Evolutionary conservation across 257 asterid species (phyloP).

Genomic region (Sherardia arvensis): DNA sequence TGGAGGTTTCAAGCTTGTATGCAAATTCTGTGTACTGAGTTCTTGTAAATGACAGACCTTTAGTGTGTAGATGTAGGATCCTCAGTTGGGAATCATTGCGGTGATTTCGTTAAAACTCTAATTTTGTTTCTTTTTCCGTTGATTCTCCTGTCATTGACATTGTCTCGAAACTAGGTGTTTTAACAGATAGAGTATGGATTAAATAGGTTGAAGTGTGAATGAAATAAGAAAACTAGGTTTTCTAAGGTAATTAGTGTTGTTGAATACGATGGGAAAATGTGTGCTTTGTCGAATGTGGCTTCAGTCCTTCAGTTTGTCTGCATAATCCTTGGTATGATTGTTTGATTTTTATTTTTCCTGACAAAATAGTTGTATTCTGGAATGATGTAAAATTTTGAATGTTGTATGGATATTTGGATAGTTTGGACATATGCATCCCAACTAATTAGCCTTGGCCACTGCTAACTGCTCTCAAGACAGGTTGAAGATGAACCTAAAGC

Average conservation of each 20-base stretch:
- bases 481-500: conserved; percentile 55
- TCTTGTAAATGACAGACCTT: background rate
- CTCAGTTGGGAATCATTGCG: background rate
- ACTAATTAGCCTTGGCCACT: background rate
- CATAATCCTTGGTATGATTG: background rate
- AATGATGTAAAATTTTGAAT: background rate
- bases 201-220: too few relatives aligned
- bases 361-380: background rate
- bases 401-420: background rate
- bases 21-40: background rate
- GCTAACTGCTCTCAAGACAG: background rate
- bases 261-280: background rate
- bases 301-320: background rate
- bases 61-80: background rate
- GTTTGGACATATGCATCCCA: too few relatives aligned
- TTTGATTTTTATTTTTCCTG: background rate
- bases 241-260: background rate
- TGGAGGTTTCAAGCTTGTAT: background rate
- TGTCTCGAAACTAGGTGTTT: too few relatives aligned
- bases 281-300: background rate
- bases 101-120: background rate
- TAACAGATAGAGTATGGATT: too few relatives aligned
- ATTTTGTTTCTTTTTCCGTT: background rate
- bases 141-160: background rate
- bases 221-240: too few relatives aligned